Conservation (phyloP, 2,329 filamentous ascomycete genomes). For the Lasiodiplodia theobromae region DNA sequence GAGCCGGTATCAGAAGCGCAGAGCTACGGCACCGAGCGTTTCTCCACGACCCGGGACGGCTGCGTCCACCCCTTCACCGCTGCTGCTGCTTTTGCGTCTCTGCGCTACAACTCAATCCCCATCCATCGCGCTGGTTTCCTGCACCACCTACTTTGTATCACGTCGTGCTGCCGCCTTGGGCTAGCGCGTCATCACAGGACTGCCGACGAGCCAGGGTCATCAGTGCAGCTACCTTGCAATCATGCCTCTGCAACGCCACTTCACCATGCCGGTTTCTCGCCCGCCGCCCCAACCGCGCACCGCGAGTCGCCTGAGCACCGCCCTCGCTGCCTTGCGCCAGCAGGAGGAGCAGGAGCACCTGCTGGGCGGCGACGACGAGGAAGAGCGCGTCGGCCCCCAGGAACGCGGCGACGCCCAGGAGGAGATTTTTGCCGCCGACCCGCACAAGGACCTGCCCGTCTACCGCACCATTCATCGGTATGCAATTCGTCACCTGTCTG, state of each 20-base stretch:
- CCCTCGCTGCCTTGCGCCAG: conserved; percentile 48
- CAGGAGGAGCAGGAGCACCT: conserved; percentile 58
- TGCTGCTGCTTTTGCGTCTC: neutral
- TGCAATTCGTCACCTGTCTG: neutral
- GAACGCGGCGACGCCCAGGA: conserved; percentile 50
- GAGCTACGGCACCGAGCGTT: conserved; percentile 1
- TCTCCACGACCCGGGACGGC: neutral
- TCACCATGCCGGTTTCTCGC: conserved; percentile 20
- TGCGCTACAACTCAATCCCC: neutral
- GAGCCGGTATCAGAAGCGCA: conserved; percentile 10
- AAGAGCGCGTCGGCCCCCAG: conserved; percentile 51
- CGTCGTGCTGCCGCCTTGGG: conserved; percentile 13
- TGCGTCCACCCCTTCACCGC: neutral
- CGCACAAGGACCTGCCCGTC: conserved; percentile 70
- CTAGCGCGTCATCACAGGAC: conserved; percentile 19
- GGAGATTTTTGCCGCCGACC: conserved; percentile 56
- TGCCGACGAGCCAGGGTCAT: neutral
- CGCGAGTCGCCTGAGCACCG: conserved; percentile 47
- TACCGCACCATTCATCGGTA: conserved; percentile 79
- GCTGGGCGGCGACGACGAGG: conserved; percentile 51
- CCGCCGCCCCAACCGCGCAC: conserved; percentile 29
- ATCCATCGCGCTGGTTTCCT: neutral
- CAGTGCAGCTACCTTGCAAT: neutral
- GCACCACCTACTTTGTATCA: conserved; percentile 11
- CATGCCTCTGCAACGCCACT: conserved; percentile 25